Percentiles rank a stretch among this genome's conserved stretches.
Evolutionary conservation across 2,329 filamentous ascomycete genomes (phyloP).

Genomic region (Chaetothyriales sp.): DNA sequence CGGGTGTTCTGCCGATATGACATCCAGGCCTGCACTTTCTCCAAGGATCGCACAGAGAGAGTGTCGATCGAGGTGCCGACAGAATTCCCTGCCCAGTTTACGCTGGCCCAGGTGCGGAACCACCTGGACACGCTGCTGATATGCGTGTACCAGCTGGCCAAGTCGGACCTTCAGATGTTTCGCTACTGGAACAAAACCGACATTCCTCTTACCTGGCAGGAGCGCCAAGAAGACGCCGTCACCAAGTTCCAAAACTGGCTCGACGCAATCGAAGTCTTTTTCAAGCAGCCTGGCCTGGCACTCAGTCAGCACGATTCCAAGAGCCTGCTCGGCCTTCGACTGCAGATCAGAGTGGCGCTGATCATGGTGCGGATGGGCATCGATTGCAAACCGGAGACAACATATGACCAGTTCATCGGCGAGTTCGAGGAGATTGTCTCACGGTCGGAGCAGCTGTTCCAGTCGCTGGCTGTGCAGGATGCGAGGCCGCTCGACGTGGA

Average conservation of each 20-base stretch:
- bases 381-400: slow-evolving; percentile 14
- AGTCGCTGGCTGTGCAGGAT: slow-evolving; percentile 9
- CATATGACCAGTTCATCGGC: slow-evolving; percentile 12
- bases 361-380: slow-evolving; percentile 18
- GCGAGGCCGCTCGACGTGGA: slow-evolving; percentile 13
- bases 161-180: slow-evolving; percentile 17
- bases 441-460: slow-evolving; percentile 15
- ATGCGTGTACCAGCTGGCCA: slow-evolving; percentile 17
- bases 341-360: slow-evolving; percentile 17
- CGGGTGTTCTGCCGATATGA: slow-evolving; percentile 19
- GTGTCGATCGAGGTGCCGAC: slow-evolving; percentile 8
- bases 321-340: slow-evolving; percentile 15
- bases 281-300: slow-evolving; percentile 2
- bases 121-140: slow-evolving; percentile 18
- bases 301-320: slow-evolving; percentile 11
- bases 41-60: slow-evolving; percentile 14
- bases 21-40: slow-evolving; percentile 19
- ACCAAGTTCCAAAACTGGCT: slow-evolving; percentile 16
- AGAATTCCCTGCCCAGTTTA: slow-evolving; percentile 13
- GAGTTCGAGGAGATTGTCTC: slow-evolving; percentile 18
- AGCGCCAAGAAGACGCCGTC: slow-evolving; percentile 11
- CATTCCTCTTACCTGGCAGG: slow-evolving; percentile 13
- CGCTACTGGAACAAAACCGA: slow-evolving; percentile 14
- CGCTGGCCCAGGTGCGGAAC: slow-evolving; percentile 13
- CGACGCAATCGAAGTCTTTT: slow-evolving; percentile 14